Base-by-base conservation (phyloP, 2,329 filamentous ascomycete species). In the Fusarium longipes region DNA sequence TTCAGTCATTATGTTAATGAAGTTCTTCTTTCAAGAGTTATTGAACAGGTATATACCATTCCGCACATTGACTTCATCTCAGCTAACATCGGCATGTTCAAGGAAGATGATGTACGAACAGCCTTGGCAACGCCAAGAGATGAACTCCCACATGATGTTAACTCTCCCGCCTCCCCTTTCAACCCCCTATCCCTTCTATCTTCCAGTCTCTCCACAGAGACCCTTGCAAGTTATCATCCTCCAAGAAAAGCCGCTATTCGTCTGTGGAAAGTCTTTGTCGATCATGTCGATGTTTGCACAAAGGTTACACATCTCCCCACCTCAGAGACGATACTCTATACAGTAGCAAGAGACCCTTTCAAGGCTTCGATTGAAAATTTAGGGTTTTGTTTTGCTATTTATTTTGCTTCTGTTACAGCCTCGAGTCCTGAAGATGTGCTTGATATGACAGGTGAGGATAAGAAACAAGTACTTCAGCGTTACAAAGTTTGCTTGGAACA, bases 381-480 rank as follows among this genome's bases (percentile, higher is more conserved):
- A 8, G 81, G 81, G 0, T 71, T 84, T 6, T 80, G 80, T 58
- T 83, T 81, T 52, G 75, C 80, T 56, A 82, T 88, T 15, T 88
- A 87, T 64, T 83, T 78, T 63, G 77, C 81, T 6, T 72, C 86
- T 0, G 71, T 84, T 4, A 57, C 79, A 1, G 82, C 81, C 47
- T 71, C 86, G 2, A 58, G 69, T 0, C 60, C 72, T 0, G 73
- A 78, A 2, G 80, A 84, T 5, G 82, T 78, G 30, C 70, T 67
- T 3, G 35, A 30, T 4, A 17, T 74, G 6, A 57, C 74, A 0
- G 73, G 71, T 0, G 65, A 74, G 8, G 72, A 75, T 10, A 70
- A 70, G 8, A 55, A 61, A 3, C 64, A 61, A 4, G 53, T 42
- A 3, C 74, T 80, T 7, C 54, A 70, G 7, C 65, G 63, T 8